phyloP scores from a whole-genome alignment of 148 eudicot species.

The Selenicereus undatus region DNA sequence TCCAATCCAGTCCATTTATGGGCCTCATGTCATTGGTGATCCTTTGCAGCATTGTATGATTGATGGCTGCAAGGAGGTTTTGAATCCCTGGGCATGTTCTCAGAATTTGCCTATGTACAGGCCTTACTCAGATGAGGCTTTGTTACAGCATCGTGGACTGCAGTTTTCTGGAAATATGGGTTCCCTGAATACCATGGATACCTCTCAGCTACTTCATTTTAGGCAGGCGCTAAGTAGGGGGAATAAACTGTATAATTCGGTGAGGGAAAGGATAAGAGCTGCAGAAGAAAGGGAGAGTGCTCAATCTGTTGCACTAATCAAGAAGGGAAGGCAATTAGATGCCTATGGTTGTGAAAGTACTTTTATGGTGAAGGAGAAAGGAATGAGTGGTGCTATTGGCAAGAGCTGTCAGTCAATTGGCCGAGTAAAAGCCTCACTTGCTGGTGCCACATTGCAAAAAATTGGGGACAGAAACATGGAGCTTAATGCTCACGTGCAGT shows the following conservation, averaged over 20 bases:
- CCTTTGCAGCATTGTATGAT: conserved; percentile 24
- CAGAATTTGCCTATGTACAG: conserved; percentile 21
- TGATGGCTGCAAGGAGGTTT: conserved; percentile 17
- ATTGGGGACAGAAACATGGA: conserved; percentile 27
- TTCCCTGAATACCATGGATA: conserved; percentile 22
- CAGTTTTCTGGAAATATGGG: conserved; percentile 25
- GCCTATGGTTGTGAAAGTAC: conserved; percentile 30
- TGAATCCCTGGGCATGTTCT: conserved; percentile 19
- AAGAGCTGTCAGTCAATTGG: conserved; percentile 24
- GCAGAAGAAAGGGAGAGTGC: conserved; percentile 17
- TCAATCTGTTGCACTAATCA: conserved; percentile 24
- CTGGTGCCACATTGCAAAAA: conserved; percentile 27
- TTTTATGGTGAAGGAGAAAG: conserved; percentile 28
- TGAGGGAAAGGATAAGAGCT: conserved; percentile 28
- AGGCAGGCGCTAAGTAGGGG: conserved; percentile 25
- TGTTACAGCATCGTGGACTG: conserved; percentile 23
- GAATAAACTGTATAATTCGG: conserved; percentile 22
- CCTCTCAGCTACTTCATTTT: conserved; percentile 28
- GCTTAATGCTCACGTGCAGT: conserved; percentile 18
- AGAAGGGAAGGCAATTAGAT: conserved; percentile 28
- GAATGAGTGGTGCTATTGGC: conserved; percentile 23
- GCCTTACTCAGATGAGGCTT: conserved; percentile 23
- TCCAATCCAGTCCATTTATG: conserved; percentile 23
- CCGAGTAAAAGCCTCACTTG: conserved; percentile 24
- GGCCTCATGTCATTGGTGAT: conserved; percentile 17